Evolutionary conservation across 148 eudicot species (phyloP), one percentile per base, ranked within the genome.

Genomic region (Dysphania ambrosioides): DNA sequence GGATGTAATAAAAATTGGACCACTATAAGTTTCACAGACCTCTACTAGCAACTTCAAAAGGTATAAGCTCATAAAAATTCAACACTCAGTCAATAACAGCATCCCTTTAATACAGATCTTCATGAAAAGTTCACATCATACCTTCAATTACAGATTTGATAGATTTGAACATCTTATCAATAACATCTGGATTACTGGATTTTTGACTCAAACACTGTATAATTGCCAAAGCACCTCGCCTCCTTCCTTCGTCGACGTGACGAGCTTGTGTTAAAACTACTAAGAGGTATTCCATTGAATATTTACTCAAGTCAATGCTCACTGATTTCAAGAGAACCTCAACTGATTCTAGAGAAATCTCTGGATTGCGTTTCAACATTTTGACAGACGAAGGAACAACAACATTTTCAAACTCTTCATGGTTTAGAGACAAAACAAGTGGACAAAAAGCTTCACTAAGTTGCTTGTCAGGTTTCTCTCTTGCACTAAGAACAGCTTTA

Each of bases 281-380:
- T 30, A 88, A 75, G 35, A 95, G 92, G 70, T 89, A 76, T 71
- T 95, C 99, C 70, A 76, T 65, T 18, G 92, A 85, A 78, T 92
- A 92, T 75, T 95, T 95, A 74, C 99, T 95, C 57, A 92, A 83
- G 86, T 95, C 99, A 71, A 95, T 86, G 74, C 74, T 87, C 81
- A 86, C 91, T 40, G 88, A 80, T 68, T 87, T 81, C 81, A 95
- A 80, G 40, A 95, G 91, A 73, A 90, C 78, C 67, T 86, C 92
- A 82, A 87, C 85, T 16, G 96, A 82, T 78, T 92, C 96, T 79
- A 95, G 66, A 58, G 93, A 92, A 73, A 95, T 86, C 87, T 95
- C 99, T 24, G 99, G 99, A 75, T 90, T 92, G 75, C 99, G 93
- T 79, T 95, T 95, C 83, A 95, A 84, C 99, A 95, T 88, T 83